These are phyloP conservation scores for Wickerhamiella hasegawae DNA, from an alignment of 805 yeast genomes.

Conservation along the genomic window DNA sequence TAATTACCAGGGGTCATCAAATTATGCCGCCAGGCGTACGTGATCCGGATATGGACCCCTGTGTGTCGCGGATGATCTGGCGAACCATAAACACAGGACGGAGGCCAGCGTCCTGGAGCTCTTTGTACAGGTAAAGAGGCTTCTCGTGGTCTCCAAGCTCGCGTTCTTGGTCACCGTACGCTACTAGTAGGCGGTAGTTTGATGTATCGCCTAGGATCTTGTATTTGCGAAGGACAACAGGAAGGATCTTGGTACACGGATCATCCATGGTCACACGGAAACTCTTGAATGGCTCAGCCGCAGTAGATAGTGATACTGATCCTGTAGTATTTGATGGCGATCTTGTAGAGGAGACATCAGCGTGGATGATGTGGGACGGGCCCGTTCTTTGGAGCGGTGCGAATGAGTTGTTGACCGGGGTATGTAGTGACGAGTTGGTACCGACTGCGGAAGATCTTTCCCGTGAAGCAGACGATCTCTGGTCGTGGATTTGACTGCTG, in stretches of 20 bases:
- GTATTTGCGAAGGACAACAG: slow-evolving; percentile 78
- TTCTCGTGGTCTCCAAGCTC: slow-evolving; percentile 69
- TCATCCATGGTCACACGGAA: slow-evolving; percentile 78
- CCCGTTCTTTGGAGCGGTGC: slow-evolving; percentile 4
- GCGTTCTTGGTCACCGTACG: slow-evolving; percentile 83
- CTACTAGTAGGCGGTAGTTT: slow-evolving; percentile 73
- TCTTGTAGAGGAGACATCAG: slow-evolving; percentile 1
- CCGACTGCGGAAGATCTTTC: neutral
- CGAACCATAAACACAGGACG: slow-evolving; percentile 88
- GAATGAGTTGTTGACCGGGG: slow-evolving; percentile 9
- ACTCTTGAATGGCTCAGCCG: slow-evolving; percentile 60
- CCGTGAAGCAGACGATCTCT: neutral
- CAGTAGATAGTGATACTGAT: slow-evolving; percentile 4
- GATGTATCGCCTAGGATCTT: slow-evolving; percentile 70
- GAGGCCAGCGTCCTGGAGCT: slow-evolving; percentile 66
- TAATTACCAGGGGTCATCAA: too few species aligned
- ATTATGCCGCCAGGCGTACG: neutral
- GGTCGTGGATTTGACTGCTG: slow-evolving; percentile 3
- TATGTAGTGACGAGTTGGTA: neutral
- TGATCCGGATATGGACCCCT: neutral
- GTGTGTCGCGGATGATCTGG: slow-evolving; percentile 37
- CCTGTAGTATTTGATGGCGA: slow-evolving; percentile 1
- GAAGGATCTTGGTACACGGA: slow-evolving; percentile 75
- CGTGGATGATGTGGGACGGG: slow-evolving; percentile 5
- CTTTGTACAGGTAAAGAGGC: slow-evolving; percentile 76